These are phyloP conservation scores for Pythium rishiriense DNA, from an alignment of 352 stramenopile genomes.

Conservation along the genomic window DNA sequence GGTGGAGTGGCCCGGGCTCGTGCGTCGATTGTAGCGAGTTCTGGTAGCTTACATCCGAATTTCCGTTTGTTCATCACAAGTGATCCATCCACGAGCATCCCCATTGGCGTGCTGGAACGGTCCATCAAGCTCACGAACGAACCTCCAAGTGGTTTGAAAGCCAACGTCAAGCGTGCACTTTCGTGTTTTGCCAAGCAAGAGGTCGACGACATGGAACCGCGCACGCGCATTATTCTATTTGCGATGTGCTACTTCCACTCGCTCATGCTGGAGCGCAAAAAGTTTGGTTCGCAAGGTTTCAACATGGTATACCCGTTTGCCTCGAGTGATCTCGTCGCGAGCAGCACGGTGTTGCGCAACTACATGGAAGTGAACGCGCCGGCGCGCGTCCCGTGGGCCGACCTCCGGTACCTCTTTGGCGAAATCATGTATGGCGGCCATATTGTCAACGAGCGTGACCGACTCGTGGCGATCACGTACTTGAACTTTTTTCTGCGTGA, in stretches of 20 bases:
- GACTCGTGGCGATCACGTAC: conserved; percentile 82
- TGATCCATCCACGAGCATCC: conserved; percentile 83
- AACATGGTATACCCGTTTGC: conserved; percentile 92
- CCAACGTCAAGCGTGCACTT: conserved; percentile 88
- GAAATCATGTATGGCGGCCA: conserved; percentile 91
- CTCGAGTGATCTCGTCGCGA: conserved; percentile 81
- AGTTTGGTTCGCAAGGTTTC: conserved; percentile 89
- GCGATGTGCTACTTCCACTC: conserved; percentile 93
- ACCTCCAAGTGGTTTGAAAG: conserved; percentile 82
- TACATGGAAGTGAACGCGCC: conserved; percentile 91
- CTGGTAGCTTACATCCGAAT: conserved; percentile 57
- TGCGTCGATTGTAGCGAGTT: conserved; percentile 27
- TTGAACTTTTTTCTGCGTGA: conserved; percentile 88
- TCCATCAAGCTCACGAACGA: conserved; percentile 92
- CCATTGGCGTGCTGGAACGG: conserved; percentile 87
- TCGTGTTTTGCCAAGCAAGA: conserved; percentile 70
- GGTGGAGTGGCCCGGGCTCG: background rate
- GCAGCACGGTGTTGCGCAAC: conserved; percentile 84
- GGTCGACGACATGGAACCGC: conserved; percentile 83
- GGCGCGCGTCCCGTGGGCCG: conserved; percentile 85
- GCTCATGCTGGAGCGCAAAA: conserved; percentile 91
- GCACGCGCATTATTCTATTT: conserved; percentile 89
- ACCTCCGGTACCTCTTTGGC: conserved; percentile 87
- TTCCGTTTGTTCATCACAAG: conserved; percentile 91
- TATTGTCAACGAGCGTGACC: conserved; percentile 84